Base-by-base conservation (phyloP, 2,329 filamentous ascomycete genomes). In the Fusarium stilboides region DNA sequence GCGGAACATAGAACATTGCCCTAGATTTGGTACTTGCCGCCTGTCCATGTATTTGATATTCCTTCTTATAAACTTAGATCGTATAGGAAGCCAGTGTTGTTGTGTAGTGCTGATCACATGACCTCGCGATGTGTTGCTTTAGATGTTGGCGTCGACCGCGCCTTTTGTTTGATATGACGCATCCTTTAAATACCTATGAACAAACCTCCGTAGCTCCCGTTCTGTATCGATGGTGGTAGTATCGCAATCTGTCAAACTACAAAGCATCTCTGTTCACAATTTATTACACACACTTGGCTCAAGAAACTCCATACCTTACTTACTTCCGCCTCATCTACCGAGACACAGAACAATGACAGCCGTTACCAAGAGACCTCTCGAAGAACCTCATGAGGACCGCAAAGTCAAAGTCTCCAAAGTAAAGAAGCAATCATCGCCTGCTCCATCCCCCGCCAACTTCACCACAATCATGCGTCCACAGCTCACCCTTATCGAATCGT, bases 401-500 rank as follows among this genome's bases (percentile, higher is more conserved):
- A 66, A 56, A 42, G 39, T 42, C 45, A 75, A 75, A 28, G 49
- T 42, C 4, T 22, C 51, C 20, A 73, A 65, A 47, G 54, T 28
- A 3, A 60, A 61, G 22, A 47, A 60, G 19, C 20, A 62, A 55
- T 31, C 60, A 50, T 39, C 42, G 28, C 43, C 39, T 39, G 24
- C 54, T 14, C 42, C 51, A 36, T 8, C 40, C 5, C 26, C 42
- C 24, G 20, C 39, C 13, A 60, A 59, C n/a, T 54, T 60, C 31
- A 36, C 62, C 4, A 42, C 57, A 26, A 54, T 56, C 39, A 82
- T 81, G 80, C 73, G 75, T 13, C 56, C 76, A 2, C 81, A 84
- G 61, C 81, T 86, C 5, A 70, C 75, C 28, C 83, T 80, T 68
- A 87, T 87, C 69, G 80, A 80, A 9, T 66, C 76, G 17, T 83